Evolutionary conservation across 2,329 filamentous ascomycete species (phyloP).

Genomic region (Zasmidium citrigriseum): DNA sequence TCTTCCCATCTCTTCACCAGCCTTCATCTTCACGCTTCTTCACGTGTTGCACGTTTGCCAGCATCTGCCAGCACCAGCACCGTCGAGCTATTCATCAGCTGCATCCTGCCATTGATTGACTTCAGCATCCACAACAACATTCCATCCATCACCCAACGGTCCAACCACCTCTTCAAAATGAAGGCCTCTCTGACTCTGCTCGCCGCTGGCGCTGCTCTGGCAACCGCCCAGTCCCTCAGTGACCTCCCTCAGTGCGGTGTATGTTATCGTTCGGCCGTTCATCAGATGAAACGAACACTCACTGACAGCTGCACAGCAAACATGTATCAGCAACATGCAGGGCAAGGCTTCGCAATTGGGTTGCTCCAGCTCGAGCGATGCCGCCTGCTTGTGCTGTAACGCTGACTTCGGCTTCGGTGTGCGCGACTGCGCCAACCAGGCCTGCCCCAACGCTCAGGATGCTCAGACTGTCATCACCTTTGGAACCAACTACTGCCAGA

Average conservation of each 20-base stretch:
- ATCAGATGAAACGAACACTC: conserved; percentile 4
- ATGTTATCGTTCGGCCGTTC: conserved; percentile 25
- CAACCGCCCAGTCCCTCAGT: conserved; percentile 34
- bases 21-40: not conserved
- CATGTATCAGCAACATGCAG: conserved; percentile 40
- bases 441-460: conserved; percentile 28
- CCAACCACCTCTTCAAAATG: conserved; percentile 28
- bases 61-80: conserved; percentile 1
- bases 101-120: not conserved
- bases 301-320: conserved; percentile 29
- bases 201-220: conserved; percentile 35
- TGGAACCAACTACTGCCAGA: conserved; percentile 36
- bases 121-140: not conserved
- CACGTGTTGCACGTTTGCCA: not conserved
- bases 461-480: conserved; percentile 35
- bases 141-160: not conserved
- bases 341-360: conserved; percentile 31
- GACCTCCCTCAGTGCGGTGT: conserved; percentile 38
- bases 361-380: conserved; percentile 32
- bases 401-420: conserved; percentile 41
- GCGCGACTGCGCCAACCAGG: conserved; percentile 40
- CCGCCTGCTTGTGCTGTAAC: conserved; percentile 38
- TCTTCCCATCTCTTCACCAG: not conserved
- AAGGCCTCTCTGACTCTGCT: conserved; percentile 34
- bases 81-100: not conserved